Evolutionary conservation across 805 yeast genomes (phyloP).

Genomic region (Groenewaldozyma salmanticensis): DNA sequence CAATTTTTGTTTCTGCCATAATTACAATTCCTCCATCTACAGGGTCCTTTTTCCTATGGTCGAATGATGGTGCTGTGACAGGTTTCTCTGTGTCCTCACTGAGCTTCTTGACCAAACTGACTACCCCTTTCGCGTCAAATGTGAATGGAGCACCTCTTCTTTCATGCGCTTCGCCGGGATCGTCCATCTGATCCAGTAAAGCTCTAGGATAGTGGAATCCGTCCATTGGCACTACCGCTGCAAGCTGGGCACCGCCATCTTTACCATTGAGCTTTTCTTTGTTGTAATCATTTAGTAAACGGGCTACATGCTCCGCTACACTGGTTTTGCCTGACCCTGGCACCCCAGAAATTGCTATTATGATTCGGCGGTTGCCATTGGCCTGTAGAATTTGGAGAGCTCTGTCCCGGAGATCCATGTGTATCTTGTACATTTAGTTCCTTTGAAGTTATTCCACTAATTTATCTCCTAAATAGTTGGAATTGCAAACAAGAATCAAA

Average conservation of each 20-base stretch:
- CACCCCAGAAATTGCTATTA: conserved; percentile 58
- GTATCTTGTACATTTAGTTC: not conserved
- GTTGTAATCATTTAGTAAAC: conserved; percentile 27
- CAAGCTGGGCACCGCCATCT: not conserved
- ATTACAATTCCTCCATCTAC: conserved; percentile 42
- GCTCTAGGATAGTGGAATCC: conserved; percentile 60
- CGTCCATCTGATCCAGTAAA: conserved; percentile 38
- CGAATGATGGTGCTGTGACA: conserved; percentile 52
- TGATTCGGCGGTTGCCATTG: conserved; percentile 28
- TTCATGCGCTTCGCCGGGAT: conserved; percentile 47
- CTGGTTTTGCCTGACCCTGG: conserved; percentile 88
- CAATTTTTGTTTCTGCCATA: conserved; percentile 37
- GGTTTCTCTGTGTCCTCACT: conserved; percentile 8
- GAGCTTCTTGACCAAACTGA: conserved; percentile 27
- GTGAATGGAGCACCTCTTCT: conserved; percentile 83
- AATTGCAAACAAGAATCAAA: too few relatives aligned
- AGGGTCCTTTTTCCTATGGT: conserved; percentile 63
- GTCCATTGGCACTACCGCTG: conserved; percentile 53
- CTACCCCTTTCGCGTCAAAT: conserved; percentile 53
- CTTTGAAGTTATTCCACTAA: too few relatives aligned
- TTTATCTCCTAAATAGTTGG: too few relatives aligned
- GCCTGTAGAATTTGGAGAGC: conserved; percentile 5
- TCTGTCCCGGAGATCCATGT: conserved; percentile 6
- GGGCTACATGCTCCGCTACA: conserved; percentile 39
- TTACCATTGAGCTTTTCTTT: not conserved